Evolutionary conservation across 108 stramenopile genomes (phyloP), one percentile per base, ranked within the genome.

Genomic region (Stephanodiscus triporus): DNA sequence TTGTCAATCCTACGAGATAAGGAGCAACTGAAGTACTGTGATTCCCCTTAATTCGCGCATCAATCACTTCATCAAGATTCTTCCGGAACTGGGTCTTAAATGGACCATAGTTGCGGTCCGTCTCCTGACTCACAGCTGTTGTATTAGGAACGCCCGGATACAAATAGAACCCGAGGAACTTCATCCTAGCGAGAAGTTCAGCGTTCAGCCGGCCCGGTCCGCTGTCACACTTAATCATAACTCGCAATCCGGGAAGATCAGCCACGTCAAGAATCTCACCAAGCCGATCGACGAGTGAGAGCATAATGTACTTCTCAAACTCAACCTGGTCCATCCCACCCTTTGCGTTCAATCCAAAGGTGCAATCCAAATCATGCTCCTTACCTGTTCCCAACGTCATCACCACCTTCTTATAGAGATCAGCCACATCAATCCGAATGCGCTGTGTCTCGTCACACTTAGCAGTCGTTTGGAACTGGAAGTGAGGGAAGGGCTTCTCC

Each of bases 401-500:
- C 24, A 26, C 16, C 27, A 57, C 27, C 27, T 57, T 24, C 4
- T 22, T 37, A 42, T 37, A 22, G 27, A 34, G 50, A n/a, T 14
- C 13, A 6, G 26, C 61, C 57, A 47, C 48, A 36, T 50, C 48
- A 14, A 62, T 20, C 16, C 57, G 40, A 43, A 72, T 14, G 9
- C 60, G 13, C 36, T 30, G 34, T 30, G 59, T 61, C 43, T 45
- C 43, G 43, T 13, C 13, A 8, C 10, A n/a, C n/a, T n/a, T 26
- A 23, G 55, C 24, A 11, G 6, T 26, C 26, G 23, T 26, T 17
- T 17, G 29, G 56, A 57, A 29, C 29, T 57, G 56, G 56, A 26
- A 57, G 27, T 30, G 29, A 30, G 24, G 24, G 55, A 26, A 56
- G 19, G 20, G 55, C 55, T 56, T 56, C 55, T 6, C 55, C 55